Evolutionary conservation across 768 basidiomycete species (phyloP), one percentile per base, ranked within the genome.

Genomic region (Pleurotus tuber-regium): DNA sequence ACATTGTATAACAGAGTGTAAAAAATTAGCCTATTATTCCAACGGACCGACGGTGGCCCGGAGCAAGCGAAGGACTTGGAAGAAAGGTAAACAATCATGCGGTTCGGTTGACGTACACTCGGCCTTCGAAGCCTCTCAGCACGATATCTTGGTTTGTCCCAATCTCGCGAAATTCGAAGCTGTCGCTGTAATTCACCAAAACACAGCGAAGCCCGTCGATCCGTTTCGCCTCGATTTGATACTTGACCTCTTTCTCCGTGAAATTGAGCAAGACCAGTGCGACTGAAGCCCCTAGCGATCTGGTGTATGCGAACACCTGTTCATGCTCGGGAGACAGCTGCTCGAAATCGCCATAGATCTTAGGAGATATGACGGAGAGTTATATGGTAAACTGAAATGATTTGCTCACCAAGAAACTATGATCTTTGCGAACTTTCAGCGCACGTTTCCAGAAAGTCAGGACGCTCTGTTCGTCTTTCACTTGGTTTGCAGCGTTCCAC

Each of bases 311-410:
- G 49, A 87, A 82, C 18, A 83, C 73, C 23, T 74, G 57, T 23
- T 78, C 70, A 59, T 87, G 68, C 0, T 61, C 60, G 1, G 66
- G 60, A 6, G 77, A 71, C 3, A 84, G 61, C 28, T 80, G 72
- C 4, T 62, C 58, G 58, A 87, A 90, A 31, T 76, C 72, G 12
- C 88, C 88, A 59, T 82, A 83, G 2, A 80, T 73, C 84, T 85
- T 47, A 4, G 19, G 16, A 33, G 16, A n/a, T 16, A 38, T 42
- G 23, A 6, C 6, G 4, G 42, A 43, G 10, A 43, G 7, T 18
- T 2, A 31, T 54, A 64, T 76, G 55, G n/a, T n/a, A n/a, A n/a
- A n/a, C n/a, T n/a, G n/a, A n/a, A n/a, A n/a, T n/a, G n/a, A n/a
- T n/a, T n/a, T n/a, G n/a, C n/a, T n/a, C 50, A 88, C 83, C 57